A percentile compares a stretch with the other conserved stretches of the same genome.
Evolutionary conservation across 805 yeast species (phyloP).

Genomic region (Starmerella sp.): DNA sequence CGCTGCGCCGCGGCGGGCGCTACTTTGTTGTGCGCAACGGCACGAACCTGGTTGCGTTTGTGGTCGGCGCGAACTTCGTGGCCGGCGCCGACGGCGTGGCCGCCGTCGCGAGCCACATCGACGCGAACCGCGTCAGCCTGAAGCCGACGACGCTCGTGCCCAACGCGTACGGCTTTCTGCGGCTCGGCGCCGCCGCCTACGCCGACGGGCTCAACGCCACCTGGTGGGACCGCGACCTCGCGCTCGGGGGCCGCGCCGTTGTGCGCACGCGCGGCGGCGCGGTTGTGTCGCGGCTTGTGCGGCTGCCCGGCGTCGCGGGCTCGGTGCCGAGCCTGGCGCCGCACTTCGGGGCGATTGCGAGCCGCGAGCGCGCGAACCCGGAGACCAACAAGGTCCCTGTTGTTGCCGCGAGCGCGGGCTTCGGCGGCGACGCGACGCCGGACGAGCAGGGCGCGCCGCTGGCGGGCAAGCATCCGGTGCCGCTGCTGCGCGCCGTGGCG

Average conservation of each 20-base stretch:
- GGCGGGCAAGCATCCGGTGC: slow-evolving; percentile 65
- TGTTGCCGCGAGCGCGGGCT: slow-evolving; percentile 58
- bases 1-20: slow-evolving; percentile 45
- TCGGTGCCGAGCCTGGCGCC: slow-evolving; percentile 92
- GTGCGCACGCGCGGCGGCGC: slow-evolving; percentile 43
- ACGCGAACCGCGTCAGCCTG: slow-evolving; percentile 77
- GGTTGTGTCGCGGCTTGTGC: slow-evolving; percentile 45
- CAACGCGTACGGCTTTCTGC: slow-evolving; percentile 53
- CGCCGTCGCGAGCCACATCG: slow-evolving; percentile 91
- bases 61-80: slow-evolving; percentile 54
- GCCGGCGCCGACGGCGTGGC: slow-evolving; percentile 76
- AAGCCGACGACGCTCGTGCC: slow-evolving; percentile 72
- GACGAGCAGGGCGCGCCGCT: slow-evolving; percentile 40
- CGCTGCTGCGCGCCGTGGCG: slow-evolving; percentile 59
- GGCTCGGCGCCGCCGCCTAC: slow-evolving; percentile 84
- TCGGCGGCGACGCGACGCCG: slow-evolving; percentile 27
- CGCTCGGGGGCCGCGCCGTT: slow-evolving; percentile 84
- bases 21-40: slow-evolving; percentile 66
- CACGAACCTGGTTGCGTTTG: slow-evolving; percentile 56
- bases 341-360: slow-evolving; percentile 57
- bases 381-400: slow-evolving; percentile 82
- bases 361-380: slow-evolving; percentile 56
- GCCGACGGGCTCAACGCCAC: slow-evolving; percentile 90
- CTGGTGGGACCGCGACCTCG: slow-evolving; percentile 92
- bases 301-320: slow-evolving; percentile 70